Conservation (phyloP, 192 early-diverging fungal species). For the Backusella tarrabulga region DNA sequence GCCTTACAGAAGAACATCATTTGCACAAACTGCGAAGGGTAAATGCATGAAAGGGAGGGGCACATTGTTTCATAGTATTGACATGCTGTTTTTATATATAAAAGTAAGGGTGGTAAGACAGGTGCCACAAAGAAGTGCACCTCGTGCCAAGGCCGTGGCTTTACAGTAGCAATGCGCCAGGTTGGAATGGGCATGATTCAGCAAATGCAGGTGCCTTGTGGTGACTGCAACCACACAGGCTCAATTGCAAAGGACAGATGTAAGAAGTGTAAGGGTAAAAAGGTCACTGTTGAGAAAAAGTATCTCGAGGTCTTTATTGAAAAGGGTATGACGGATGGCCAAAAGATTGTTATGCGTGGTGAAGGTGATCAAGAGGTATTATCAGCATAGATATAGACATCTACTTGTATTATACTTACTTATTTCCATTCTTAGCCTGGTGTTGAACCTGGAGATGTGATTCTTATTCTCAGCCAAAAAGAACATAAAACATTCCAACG, state of each 20-base stretch:
- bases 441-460: conserved; percentile 86
- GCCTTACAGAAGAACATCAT: conserved; percentile 79
- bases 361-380: conserved; percentile 87
- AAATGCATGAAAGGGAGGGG: conserved; percentile 8
- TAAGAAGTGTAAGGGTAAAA: conserved; percentile 90
- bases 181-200: conserved; percentile 91
- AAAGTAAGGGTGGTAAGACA: conserved; percentile 75
- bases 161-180: conserved; percentile 77
- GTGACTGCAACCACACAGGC: conserved; percentile 81
- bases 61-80: background rate
- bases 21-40: conserved; percentile 65
- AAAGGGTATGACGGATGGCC: conserved; percentile 90
- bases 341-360: conserved; percentile 87
- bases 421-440: conserved; percentile 53
- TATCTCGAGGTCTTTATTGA: conserved; percentile 90
- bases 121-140: conserved; percentile 69
- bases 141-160: conserved; percentile 77
- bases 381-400: background rate
- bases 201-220: conserved; percentile 83
- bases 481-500: conserved; percentile 79
- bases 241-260: conserved; percentile 85
- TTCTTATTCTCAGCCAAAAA: conserved; percentile 88
- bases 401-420: conserved; percentile 8
- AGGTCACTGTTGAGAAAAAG: conserved; percentile 85
- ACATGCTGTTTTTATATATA: background rate